These are phyloP conservation scores for Colletotrichum graminicola DNA, from an alignment of 2,329 filamentous ascomycete genomes.

Conservation along the genomic window DNA sequence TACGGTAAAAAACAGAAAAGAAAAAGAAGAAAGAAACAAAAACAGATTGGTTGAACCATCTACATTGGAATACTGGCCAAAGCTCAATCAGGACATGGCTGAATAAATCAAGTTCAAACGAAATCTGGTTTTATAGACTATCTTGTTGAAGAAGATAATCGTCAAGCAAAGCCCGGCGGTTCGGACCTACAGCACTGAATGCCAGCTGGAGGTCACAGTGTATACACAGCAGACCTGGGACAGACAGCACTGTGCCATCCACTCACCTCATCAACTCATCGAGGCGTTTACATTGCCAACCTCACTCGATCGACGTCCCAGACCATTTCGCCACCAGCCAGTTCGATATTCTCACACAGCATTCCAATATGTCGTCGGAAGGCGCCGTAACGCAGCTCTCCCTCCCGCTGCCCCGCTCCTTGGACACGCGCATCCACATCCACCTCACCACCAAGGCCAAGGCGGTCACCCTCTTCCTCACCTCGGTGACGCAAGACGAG, in stretches of 20 bases:
- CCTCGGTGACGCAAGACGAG: conserved; percentile 68
- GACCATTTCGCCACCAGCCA: not conserved
- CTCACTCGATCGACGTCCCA: conserved; percentile 1
- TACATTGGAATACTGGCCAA: too few relatives aligned
- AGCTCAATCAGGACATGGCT: not conserved
- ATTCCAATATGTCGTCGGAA: conserved; percentile 43
- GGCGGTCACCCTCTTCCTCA: conserved; percentile 71
- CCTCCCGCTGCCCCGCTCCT: conserved; percentile 69
- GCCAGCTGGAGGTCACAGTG: conserved; percentile 16
- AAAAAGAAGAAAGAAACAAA: too few relatives aligned
- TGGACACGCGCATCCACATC: conserved; percentile 72
- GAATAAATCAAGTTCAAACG: rapidly evolving
- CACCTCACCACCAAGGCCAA: conserved; percentile 70
- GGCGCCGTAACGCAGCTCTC: conserved; percentile 60
- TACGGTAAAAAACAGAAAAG: too few relatives aligned
- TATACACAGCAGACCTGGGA: not conserved
- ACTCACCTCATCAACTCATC: conserved; percentile 11
- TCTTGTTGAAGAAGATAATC: rapidly evolving
- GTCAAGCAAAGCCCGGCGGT: not conserved
- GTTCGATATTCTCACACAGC: not conserved
- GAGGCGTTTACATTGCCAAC: conserved; percentile 25
- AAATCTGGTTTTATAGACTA: too few relatives aligned
- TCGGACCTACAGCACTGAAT: not conserved
- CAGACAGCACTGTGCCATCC: not conserved
- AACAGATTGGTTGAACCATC: not conserved